These are phyloP conservation scores for Fusarium burgessii DNA, from an alignment of 2,329 filamentous ascomycete genomes.

Conservation along the genomic window DNA sequence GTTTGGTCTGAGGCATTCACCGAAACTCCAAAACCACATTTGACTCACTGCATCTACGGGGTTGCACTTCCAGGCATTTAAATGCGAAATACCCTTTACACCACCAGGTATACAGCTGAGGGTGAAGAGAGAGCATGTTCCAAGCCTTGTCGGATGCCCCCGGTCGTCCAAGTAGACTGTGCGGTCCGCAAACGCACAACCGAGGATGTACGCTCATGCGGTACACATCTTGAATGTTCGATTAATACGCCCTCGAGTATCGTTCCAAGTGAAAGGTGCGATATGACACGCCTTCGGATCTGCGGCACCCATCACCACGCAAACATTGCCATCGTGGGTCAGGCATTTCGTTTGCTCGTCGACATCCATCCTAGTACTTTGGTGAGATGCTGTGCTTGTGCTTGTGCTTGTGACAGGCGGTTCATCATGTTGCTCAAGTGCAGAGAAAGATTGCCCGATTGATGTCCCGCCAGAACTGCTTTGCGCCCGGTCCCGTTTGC, in stretches of 20 bases:
- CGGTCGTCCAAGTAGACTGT: not conserved
- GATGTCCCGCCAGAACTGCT: too few relatives aligned
- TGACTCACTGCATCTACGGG: not conserved
- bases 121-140: not conserved
- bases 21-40: not conserved
- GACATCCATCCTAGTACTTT: not conserved
- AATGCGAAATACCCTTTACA: not conserved
- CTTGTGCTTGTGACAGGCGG: not conserved
- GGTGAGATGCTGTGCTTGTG: not conserved
- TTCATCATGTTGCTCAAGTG: not conserved
- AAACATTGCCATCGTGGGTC: not conserved
- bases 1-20: not conserved
- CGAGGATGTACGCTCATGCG: not conserved
- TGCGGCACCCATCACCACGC: not conserved
- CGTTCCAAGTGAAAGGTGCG: not conserved
- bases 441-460: too few relatives aligned
- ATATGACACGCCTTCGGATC: not conserved
- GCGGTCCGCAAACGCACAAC: not conserved
- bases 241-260: not conserved
- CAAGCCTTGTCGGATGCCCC: not conserved
- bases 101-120: not conserved
- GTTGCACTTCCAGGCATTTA: not conserved
- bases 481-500: not conserved
- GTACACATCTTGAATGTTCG: not conserved
- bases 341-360: not conserved